Evolutionary conservation across 768 basidiomycete species (phyloP), one percentile per base, ranked within the genome.

Genomic region (Podaxis sp.): DNA sequence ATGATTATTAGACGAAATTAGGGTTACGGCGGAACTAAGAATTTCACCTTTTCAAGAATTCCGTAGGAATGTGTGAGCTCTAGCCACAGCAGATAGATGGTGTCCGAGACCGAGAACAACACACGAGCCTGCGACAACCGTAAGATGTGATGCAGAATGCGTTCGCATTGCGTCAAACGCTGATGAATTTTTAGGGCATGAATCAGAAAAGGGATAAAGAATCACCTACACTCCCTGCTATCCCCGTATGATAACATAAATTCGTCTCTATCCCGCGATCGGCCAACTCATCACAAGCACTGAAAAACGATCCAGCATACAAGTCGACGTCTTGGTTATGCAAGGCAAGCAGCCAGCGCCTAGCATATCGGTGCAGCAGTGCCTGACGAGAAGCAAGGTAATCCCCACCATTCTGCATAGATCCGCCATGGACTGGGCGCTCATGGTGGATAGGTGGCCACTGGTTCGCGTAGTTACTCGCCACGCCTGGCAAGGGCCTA

Each of bases 331-430:
- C 85, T 57, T 84, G 82, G 54, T 87, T 78, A 70, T 91, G 88
- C 25, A 93, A 72, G 40, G 88, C 85, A 29, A 80, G 74, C 49
- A 94, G 75, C 93, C 93, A 94, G 22, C 81, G 82, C 17, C 78
- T 70, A 13, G 80, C 87, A 69, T 90, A 91, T 65, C 76, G 80
- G 19, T 72, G 67, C 55, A 86, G 72, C 22, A 94, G 72, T 2
- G 76, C 72, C 41, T 82, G 79, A 41, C 91, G 77, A 25, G 82
- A 78, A 15, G 83, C 81, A 50, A 91, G 76, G 70, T 92, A 94
- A 64, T 90, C 86, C 19, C 88, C 85, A 0, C 91, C 89, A 69
- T 85, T 89, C 59, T 81, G 82, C 6, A 75, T 73, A 12, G 82
- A 77, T 65, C 73, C 76, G 2, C 75, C 67, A 12, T 64, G 61